These are phyloP conservation scores for Moringa oleifera DNA, from an alignment of 345 rosid species.

Conservation along the genomic window DNA sequence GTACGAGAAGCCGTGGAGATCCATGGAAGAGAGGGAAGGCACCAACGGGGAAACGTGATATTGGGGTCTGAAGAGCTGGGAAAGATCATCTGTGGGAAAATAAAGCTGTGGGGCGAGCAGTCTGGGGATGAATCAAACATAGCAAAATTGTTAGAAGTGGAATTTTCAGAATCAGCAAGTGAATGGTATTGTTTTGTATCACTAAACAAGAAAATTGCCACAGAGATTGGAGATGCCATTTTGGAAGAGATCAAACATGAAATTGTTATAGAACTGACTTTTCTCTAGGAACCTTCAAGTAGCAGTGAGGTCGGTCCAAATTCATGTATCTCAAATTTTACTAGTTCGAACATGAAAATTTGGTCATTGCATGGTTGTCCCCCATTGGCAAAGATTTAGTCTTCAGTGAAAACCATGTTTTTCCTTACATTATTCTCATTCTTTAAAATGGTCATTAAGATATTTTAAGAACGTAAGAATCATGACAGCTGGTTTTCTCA, in stretches of 20 bases:
- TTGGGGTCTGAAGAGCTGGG: slow-evolving; percentile 27
- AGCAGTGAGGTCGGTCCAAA: too few relatives aligned
- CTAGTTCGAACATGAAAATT: neutral
- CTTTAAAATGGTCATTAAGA: too few relatives aligned
- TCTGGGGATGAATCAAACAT: slow-evolving; percentile 22
- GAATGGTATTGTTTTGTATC: slow-evolving; percentile 30
- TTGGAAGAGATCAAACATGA: slow-evolving; percentile 29
- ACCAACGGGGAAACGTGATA: slow-evolving; percentile 1
- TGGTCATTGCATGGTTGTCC: neutral
- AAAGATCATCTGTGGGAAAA: slow-evolving; percentile 26
- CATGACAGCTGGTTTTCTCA: too few relatives aligned
- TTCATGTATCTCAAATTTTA: neutral
- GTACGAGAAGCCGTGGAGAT: slow-evolving; percentile 35
- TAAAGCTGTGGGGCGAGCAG: slow-evolving; percentile 23
- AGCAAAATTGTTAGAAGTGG: slow-evolving; percentile 17
- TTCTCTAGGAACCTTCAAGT: too few relatives aligned
- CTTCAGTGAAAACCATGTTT: too few relatives aligned
- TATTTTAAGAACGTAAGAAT: too few relatives aligned
- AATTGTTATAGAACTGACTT: slow-evolving; percentile 25
- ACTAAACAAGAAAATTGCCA: slow-evolving; percentile 21
- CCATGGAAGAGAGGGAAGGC: slow-evolving; percentile 18
- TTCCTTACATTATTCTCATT: too few relatives aligned
- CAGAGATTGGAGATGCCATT: slow-evolving; percentile 37
- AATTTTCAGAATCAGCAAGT: slow-evolving; percentile 20
- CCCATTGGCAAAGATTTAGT: too few relatives aligned